These are phyloP conservation scores for Thalassiosira profunda DNA, from an alignment of 108 stramenopile genomes.

Conservation along the genomic window DNA sequence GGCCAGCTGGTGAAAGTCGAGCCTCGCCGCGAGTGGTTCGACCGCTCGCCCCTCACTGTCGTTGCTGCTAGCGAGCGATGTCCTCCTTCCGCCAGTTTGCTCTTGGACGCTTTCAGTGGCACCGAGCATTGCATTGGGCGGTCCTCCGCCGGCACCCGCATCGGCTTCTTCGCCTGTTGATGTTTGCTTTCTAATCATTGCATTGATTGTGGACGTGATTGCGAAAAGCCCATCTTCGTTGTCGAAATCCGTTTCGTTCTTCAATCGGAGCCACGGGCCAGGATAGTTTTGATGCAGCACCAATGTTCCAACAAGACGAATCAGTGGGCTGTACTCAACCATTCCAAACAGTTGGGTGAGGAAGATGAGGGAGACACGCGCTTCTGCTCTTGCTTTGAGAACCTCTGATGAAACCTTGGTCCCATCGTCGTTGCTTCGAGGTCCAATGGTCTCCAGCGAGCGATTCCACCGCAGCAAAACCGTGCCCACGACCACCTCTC, in stretches of 20 bases:
- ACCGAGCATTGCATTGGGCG: neutral
- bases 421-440: neutral
- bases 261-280: slow-evolving; percentile 6
- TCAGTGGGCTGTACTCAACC: slow-evolving; percentile 35
- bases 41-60: slow-evolving; percentile 19
- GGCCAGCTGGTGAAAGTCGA: slow-evolving; percentile 2
- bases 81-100: neutral
- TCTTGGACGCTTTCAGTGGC: neutral
- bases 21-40: slow-evolving; percentile 11
- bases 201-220: slow-evolving; percentile 19
- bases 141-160: slow-evolving; percentile 38
- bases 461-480: slow-evolving; percentile 44
- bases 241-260: neutral
- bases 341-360: slow-evolving; percentile 42
- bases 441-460: slow-evolving; percentile 10
- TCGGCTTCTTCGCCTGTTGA: slow-evolving; percentile 32
- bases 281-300: slow-evolving; percentile 34
- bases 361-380: slow-evolving; percentile 32
- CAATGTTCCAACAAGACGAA: slow-evolving; percentile 24
- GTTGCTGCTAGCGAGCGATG: too few species aligned
- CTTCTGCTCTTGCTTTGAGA: slow-evolving; percentile 39
- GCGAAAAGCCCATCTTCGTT: slow-evolving; percentile 8
- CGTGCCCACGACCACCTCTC: slow-evolving; percentile 61
- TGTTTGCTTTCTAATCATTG: slow-evolving; percentile 11
- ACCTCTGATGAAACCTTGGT: slow-evolving; percentile 16